Conservation (phyloP, 2,329 filamentous ascomycete genomes). For the Talaromyces sp. region DNA sequence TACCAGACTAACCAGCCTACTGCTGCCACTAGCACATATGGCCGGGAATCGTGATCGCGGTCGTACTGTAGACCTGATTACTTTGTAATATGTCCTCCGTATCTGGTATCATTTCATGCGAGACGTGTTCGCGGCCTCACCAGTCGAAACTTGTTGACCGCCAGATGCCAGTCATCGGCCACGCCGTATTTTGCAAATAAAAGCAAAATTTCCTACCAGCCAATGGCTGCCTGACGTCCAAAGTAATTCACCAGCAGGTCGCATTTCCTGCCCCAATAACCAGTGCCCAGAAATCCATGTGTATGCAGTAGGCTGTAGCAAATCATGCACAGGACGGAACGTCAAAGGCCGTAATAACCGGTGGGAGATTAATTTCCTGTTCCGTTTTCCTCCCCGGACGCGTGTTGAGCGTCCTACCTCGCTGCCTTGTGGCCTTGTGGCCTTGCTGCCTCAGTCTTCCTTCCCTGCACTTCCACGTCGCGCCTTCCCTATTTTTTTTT, state of each 20-base stretch:
- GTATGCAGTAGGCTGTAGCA: background rate
- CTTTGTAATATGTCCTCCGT: too few relatives aligned
- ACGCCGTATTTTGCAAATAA: background rate
- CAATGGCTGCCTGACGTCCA: background rate
- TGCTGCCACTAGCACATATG: too few relatives aligned
- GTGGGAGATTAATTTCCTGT: background rate
- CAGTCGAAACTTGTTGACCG: background rate
- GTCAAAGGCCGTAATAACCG: background rate
- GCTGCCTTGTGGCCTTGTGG: background rate
- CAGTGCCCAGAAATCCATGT: background rate
- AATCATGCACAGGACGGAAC: too few relatives aligned
- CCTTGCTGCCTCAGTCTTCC: constrained; percentile 3
- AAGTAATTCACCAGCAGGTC: too few relatives aligned
- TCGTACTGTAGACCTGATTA: too few relatives aligned
- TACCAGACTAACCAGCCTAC: too few relatives aligned
- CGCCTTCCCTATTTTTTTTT: constrained; percentile 1
- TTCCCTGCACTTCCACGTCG: background rate
- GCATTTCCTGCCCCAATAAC: too few relatives aligned
- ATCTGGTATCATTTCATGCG: background rate
- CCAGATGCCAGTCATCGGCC: background rate
- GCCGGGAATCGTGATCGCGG: background rate
- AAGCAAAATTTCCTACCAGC: background rate
- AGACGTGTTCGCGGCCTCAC: background rate
- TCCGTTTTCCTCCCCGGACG: background rate
- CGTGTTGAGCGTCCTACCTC: background rate